Evolutionary conservation across 208 protist genomes (phyloP), one percentile per base, ranked within the genome.

Genomic region (Strigomonas galati): DNA sequence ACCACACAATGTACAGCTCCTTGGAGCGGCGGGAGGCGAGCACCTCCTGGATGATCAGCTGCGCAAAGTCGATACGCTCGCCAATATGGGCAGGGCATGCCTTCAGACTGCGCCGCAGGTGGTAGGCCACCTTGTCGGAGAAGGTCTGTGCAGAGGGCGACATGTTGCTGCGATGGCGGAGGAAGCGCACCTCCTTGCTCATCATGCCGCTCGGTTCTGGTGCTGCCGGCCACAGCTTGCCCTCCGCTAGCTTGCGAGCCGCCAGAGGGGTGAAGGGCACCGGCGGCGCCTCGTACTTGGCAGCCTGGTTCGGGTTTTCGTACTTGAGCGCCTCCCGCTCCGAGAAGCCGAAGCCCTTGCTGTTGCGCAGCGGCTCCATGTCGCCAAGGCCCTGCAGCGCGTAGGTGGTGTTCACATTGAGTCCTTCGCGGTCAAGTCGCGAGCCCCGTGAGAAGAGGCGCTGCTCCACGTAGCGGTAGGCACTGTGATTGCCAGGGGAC

Each of bases 1-100:
- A 79, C 89, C 91, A 97, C 9, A 97, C 88, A 79, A 97, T 91
- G 71, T 97, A 97, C 62, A 97, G 74, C 65, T 87, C 60, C 73
- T 84, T 89, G n/a, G 87, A 93, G 12, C 89, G 84, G 2, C 88
- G 84, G 27, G 91, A 94, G 12, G 78, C 86, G 15, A 97, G 30
- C 15, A 94, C 88, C 66, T 94, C 85, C 55, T 94, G 82, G 61
- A 97, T 89, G 44, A 93, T 91, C 15, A 97, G 76, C 78, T 97
- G 87, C 24, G 86, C 82, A 82, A 97, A 97, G 78, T 97, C 89
- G 15, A 97, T 92, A 62, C 79, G 83, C 72, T 97, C 88, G 27
- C 74, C 82, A 57, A 97, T 85, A 76, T 94, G 88, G 10, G 72
- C 74, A 3, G 91, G 91, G 57, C 88, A 93, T 2, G 88, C 88